These are phyloP conservation scores for Alternaria incomplexa DNA, from an alignment of 2,329 filamentous ascomycete species.

Conservation along the genomic window DNA sequence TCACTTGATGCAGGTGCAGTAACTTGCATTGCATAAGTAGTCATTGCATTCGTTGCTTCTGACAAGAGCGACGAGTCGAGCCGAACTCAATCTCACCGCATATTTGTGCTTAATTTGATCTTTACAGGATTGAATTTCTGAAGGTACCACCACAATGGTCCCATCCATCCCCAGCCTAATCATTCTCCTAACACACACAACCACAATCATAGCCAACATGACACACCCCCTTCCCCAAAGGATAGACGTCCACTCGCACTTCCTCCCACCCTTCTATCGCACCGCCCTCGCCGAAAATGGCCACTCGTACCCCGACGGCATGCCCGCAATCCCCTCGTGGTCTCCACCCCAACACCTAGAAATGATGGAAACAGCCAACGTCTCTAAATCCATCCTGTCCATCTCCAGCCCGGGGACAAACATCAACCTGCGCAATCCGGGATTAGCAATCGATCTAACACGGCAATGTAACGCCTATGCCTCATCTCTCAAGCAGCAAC, in stretches of 20 bases:
- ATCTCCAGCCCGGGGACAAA: conserved; percentile 62
- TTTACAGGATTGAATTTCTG: no score
- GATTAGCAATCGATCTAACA: conserved; percentile 47
- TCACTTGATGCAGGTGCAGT: neutral
- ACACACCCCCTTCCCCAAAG: conserved; percentile 28
- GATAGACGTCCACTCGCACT: conserved; percentile 59
- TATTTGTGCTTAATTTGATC: no score
- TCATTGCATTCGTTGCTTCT: neutral
- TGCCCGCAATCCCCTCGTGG: conserved; percentile 58
- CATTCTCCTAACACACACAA: neutral
- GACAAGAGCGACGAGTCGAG: no score
- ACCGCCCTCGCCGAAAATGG: conserved; percentile 50
- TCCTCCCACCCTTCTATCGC: conserved; percentile 53
- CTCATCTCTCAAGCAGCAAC: conserved; percentile 45
- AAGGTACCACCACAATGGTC: neutral
- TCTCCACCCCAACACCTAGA: conserved; percentile 53
- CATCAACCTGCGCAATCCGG: conserved; percentile 50
- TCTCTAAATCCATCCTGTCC: conserved; percentile 61
- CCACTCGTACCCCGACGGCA: conserved; percentile 56
- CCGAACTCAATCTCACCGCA: no score
- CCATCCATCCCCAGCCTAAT: neutral
- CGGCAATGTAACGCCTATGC: conserved; percentile 52
- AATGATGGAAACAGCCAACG: conserved; percentile 58
- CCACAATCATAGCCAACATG: conserved; percentile 26
- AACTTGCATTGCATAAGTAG: neutral